Base-by-base conservation (phyloP, 2,329 filamentous ascomycete species). In the Seiridium cupressi region DNA sequence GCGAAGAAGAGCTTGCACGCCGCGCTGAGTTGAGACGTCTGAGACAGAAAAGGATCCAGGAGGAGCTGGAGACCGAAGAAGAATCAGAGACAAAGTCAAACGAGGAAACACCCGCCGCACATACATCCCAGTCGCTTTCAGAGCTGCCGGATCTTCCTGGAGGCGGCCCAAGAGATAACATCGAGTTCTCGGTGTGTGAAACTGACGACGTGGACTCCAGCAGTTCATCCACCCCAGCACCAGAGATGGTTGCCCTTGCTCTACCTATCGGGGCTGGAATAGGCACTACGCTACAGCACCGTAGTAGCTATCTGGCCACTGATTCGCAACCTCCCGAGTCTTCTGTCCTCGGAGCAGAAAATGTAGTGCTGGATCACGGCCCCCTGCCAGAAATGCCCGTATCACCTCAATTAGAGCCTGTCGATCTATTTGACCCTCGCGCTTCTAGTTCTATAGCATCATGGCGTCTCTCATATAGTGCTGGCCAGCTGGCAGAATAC, bases 11-110 rank as follows among this genome's bases (percentile, higher is more conserved):
- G 63, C 66, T 84, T 48, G 80, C 82, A 56, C 77, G 83, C 35
- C 77, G 84, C 64, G 84, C 83, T 35, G 84, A 87, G 64, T 70
- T 87, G 58, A 82, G 78, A 64, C 77, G 83, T 26, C 72, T 86
- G 7, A 80, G 83, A 70, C 80, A 82, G 54, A 81, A 80, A 64
- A 78, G 83, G 62, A 86, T 87, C n/a, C 82, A 82, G 62, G 79
- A 85, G 48, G 84, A 87, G 64, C 73, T 87, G 3, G 77, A 80
- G 51, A 79, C 71, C 44, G 82, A 84, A 44, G 72, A 76, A 42
- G 67, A 70, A 8, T 73, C 75, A 51, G 74, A 77, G 11, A 63
- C 65, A 26, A 70, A 64, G n/a, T 67, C 66, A 34, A 60, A 65
- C 31, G 70, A 67, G 18, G 63, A 70, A 10, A 66, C 69, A 5